phyloP scores from a whole-genome alignment of 331 rosid species.

The Malus hybrid region DNA sequence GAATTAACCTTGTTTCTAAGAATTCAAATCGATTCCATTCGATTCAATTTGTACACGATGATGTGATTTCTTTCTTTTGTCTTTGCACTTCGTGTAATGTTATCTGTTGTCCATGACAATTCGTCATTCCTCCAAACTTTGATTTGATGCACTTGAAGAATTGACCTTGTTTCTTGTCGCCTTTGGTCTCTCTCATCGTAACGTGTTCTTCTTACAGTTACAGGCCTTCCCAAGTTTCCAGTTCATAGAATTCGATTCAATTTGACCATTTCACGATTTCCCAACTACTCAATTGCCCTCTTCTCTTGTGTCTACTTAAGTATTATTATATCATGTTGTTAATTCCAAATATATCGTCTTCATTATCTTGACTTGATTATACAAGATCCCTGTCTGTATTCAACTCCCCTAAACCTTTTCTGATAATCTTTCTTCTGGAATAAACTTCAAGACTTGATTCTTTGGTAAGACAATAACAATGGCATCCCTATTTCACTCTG shows the following conservation, averaged over 20 bases:
- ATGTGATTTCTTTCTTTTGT: background rate
- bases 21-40: background rate
- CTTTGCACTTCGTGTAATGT: background rate
- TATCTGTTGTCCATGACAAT: background rate
- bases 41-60: too few species aligned
- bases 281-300: background rate
- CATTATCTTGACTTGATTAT: background rate
- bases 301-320: background rate
- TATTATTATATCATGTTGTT: background rate
- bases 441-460: background rate
- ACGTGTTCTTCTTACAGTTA: background rate
- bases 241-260: background rate
- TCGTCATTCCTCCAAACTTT: background rate
- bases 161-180: background rate
- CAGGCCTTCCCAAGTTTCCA: background rate
- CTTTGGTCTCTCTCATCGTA: background rate
- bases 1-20: background rate
- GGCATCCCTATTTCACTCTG: background rate
- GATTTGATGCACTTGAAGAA: background rate
- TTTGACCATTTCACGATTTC: background rate
- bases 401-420: background rate
- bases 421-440: background rate
- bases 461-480: background rate
- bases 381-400: background rate
- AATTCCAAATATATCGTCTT: background rate